A percentile compares a stretch with the other conserved stretches of the same genome.
These are phyloP conservation scores for Tetrahymena malaccensis DNA, from an alignment of 73 alveolate species.

Conservation along the genomic window DNA sequence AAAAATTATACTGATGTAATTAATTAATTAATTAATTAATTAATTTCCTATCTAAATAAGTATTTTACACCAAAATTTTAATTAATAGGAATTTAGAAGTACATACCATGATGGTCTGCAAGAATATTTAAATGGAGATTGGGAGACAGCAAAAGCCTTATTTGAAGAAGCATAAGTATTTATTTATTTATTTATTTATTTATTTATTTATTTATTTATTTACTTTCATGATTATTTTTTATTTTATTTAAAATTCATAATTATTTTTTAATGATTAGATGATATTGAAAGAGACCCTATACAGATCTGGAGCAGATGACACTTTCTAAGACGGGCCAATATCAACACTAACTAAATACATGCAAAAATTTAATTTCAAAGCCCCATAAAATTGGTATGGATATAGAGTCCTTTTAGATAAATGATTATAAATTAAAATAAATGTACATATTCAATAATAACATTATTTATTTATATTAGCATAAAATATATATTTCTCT, in stretches of 20 bases:
- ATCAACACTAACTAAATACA: conserved; percentile 24
- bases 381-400: conserved; percentile 88
- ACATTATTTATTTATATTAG: not conserved
- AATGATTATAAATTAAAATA: conserved; percentile 32
- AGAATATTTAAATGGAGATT: conserved; percentile 41
- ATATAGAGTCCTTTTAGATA: conserved; percentile 66
- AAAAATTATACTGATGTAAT: conserved; percentile 35
- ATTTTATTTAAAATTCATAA: conserved; percentile 9
- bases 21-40: no score
- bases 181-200: conserved; percentile 15
- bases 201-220: not conserved
- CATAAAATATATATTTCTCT: no score
- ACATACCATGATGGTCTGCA: conserved; percentile 43
- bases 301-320: not conserved
- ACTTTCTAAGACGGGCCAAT: conserved; percentile 41
- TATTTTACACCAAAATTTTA: not conserved
- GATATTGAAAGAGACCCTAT: not conserved
- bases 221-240: not conserved
- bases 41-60: not conserved
- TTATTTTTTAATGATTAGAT: conserved; percentile 65
- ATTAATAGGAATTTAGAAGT: conserved; percentile 7
- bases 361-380: conserved; percentile 31
- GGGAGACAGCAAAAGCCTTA: conserved; percentile 46
- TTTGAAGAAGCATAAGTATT: conserved; percentile 43
- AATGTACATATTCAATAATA: not conserved